Evolutionary conservation across 176 grass and related monocot species (phyloP), one percentile per base, ranked within the genome.

Genomic region (Bothriochloa decipiens): DNA sequence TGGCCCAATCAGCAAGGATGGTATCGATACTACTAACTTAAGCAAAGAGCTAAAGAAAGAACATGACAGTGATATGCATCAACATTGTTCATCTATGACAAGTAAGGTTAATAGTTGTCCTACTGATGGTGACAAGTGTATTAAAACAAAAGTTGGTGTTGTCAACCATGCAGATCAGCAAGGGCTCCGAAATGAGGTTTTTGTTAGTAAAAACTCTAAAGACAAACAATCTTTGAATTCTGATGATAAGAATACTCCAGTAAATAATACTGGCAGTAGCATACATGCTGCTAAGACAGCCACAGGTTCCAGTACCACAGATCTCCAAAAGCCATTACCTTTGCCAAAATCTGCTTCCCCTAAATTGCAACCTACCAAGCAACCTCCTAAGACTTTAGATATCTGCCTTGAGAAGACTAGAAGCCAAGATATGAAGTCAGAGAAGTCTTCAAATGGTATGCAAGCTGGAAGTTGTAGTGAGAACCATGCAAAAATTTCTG

Each of bases 361-460:
- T 70, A 90, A 87, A 84, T 11, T 76, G 65, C 29, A 79, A 75
- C 39, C 47, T 68, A 73, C 22, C 13, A 29, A 25, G 47, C 40
- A 79, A 61, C 70, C 84, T 64, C 49, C 4, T 27, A 75, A 40
- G 61, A 35, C 64, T 52, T 80, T 28, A 26, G 18, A 63, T 42
- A 65, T 18, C 47, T 58, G 57, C 47, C 68, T 68, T 40, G 75
- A 70, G 69, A 90, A 90, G 62, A 41, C 29, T 62, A 87, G 4
- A 76, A 80, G 52, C 33, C 84, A 69, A 75, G 75, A 75, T 57
- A 25, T 80, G 18, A 84, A 80, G 33, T 60, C 84, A 69, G 53
- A 83, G 79, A 62, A 60, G 40, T 90, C 84, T 80, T 80, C 80
- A 22, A 23, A 64, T 75, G 84, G 39, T 62, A 90, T 83, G 23